These are phyloP conservation scores for Pichiaceae sp. DNA, from an alignment of 1,139 yeast species.

Conservation along the genomic window DNA sequence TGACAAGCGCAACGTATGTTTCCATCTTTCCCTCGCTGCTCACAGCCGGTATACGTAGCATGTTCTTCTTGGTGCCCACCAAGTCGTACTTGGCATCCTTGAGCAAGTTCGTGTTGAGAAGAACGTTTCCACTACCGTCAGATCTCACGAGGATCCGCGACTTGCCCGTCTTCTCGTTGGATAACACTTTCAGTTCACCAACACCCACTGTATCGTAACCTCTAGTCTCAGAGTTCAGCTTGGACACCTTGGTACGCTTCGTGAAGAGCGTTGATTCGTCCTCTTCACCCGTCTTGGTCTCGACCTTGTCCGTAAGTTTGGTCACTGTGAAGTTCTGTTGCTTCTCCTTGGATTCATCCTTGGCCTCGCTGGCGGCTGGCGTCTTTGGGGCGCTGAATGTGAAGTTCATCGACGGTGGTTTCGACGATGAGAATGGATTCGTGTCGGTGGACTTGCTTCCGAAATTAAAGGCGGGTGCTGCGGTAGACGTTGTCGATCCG, in stretches of 20 bases:
- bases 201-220: conserved; percentile 60
- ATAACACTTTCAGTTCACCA: conserved; percentile 73
- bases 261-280: conserved; percentile 57
- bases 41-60: conserved; percentile 40
- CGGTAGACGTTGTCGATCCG: conserved; percentile 12
- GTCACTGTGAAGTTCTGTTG: conserved; percentile 41
- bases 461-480: conserved; percentile 1
- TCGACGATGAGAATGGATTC: conserved; percentile 15
- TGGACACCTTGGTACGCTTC: conserved; percentile 66
- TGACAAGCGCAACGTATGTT: conserved; percentile 66
- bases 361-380: conserved; percentile 6
- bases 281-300: conserved; percentile 77
- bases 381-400: conserved; percentile 16
- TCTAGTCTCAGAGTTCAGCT: conserved; percentile 43
- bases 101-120: conserved; percentile 55
- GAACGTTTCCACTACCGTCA: conserved; percentile 72
- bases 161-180: conserved; percentile 48
- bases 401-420: conserved; percentile 8
- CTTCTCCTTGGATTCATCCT: conserved; percentile 33
- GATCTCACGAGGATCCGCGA: conserved; percentile 74
- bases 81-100: conserved; percentile 46
- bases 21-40: conserved; percentile 36
- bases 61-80: conserved; percentile 44
- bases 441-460: conserved; percentile 1
- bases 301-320: conserved; percentile 37